Evolutionary conservation across 169 alveolate genomes (phyloP).

Genomic region (Miamiensis avidus): DNA sequence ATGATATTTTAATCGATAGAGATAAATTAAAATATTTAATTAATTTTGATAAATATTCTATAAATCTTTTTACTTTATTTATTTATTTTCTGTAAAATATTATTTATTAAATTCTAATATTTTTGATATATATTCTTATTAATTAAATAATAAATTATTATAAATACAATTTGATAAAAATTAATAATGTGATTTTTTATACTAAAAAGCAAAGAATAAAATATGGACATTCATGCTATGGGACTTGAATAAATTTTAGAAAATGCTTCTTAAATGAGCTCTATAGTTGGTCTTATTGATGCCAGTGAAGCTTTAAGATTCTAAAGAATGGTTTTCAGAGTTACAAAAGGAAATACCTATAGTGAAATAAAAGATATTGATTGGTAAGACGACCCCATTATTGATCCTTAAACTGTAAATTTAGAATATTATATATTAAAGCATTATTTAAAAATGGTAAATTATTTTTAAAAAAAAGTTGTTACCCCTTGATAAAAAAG

Average conservation of each 20-base stretch:
- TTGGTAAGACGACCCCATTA: conserved; percentile 44
- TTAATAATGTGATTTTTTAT: too few species aligned
- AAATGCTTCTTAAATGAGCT: conserved; percentile 60
- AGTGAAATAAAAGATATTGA: conserved; percentile 88
- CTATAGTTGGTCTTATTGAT: conserved; percentile 92
- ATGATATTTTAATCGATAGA: too few species aligned
- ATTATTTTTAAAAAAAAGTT: background rate
- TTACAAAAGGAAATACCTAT: conserved; percentile 96
- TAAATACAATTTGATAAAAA: too few species aligned
- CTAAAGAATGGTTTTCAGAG: conserved; percentile 95
- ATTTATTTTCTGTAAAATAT: background rate
- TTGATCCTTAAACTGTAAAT: background rate
- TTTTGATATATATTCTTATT: background rate
- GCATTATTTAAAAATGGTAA: background rate
- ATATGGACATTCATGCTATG: background rate
- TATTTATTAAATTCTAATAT: conserved; percentile 3
- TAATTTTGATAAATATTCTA: background rate
- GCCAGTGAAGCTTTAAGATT: conserved; percentile 91
- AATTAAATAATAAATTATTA: too few species aligned
- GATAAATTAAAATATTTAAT: too few species aligned
- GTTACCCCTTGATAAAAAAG: conserved; percentile 77
- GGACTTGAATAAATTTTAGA: conserved; percentile 10
- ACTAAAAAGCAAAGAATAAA: conserved; percentile 2
- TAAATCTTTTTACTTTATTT: background rate
- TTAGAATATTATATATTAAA: background rate